Evolutionary conservation across 805 yeast genomes (phyloP).

Genomic region (Jamesozyma lodderae): DNA sequence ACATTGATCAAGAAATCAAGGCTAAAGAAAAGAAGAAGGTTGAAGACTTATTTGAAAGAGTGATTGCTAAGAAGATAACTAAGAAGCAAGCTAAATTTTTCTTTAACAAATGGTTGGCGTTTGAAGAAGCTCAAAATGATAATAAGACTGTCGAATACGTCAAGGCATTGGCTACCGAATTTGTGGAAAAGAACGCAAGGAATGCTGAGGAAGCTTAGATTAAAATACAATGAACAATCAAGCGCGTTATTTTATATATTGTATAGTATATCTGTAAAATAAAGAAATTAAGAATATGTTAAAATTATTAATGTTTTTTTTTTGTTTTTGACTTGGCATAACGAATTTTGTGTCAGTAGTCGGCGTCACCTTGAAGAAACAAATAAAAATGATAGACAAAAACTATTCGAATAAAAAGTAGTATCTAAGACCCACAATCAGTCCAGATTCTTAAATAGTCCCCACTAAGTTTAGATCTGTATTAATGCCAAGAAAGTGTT

Average conservation of each 20-base stretch:
- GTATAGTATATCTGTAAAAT: constrained; percentile 4
- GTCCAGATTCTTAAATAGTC: no score
- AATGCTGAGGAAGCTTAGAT: constrained; percentile 5
- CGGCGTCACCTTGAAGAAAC: no score
- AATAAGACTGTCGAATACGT: constrained; percentile 70
- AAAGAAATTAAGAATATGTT: background rate
- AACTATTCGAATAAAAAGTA: no score
- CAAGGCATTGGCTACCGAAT: constrained; percentile 84
- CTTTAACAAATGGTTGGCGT: constrained; percentile 84
- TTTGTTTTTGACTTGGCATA: no score
- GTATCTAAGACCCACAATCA: no score
- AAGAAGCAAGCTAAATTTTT: constrained; percentile 90
- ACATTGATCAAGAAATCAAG: constrained; percentile 87
- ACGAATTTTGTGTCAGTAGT: no score
- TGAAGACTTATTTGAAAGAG: constrained; percentile 78
- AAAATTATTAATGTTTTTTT: no score
- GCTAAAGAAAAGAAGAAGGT: constrained; percentile 53
- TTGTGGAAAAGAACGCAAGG: constrained; percentile 33
- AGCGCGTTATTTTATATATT: background rate
- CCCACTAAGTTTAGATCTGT: no score
- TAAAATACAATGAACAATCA: no score
- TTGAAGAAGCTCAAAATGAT: constrained; percentile 63
- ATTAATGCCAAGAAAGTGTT: no score
- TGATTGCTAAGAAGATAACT: constrained; percentile 51
- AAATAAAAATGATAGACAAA: no score